A percentile compares a stretch with the other conserved stretches of the same genome.
phyloP scores from a whole-genome alignment of 2,329 filamentous ascomycete species.

The Exophiala aquamarina region DNA sequence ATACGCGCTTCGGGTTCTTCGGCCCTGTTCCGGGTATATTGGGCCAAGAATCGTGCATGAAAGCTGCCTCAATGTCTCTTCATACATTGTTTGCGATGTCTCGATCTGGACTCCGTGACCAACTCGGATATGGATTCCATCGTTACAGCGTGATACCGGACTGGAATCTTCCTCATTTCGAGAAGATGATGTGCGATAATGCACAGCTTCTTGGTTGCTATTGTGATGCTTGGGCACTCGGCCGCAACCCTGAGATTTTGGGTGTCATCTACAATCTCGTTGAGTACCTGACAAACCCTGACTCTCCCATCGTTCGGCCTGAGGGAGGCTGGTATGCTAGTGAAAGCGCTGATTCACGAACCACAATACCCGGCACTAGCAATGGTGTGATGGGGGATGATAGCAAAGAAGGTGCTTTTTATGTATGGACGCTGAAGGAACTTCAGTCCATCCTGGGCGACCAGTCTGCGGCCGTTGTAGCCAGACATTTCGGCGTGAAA shows the following conservation, averaged over 20 bases:
- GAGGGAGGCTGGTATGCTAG: conserved; percentile 81
- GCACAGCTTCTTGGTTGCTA: conserved; percentile 81
- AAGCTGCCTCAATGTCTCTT: conserved; percentile 75
- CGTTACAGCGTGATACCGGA: conserved; percentile 87
- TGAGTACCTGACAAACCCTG: conserved; percentile 73
- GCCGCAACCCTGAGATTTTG: conserved; percentile 68
- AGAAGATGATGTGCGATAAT: conserved; percentile 96
- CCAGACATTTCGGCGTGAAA: conserved; percentile 79
- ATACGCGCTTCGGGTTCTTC: conserved; percentile 53
- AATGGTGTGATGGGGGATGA: conserved; percentile 62
- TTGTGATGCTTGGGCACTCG: conserved; percentile 77
- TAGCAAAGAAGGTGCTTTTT: conserved; percentile 88
- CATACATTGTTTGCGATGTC: conserved; percentile 78
- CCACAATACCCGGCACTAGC: conserved; percentile 47
- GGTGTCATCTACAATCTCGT: conserved; percentile 78
- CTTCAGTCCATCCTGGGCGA: conserved; percentile 72
- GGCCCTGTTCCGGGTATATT: conserved; percentile 78
- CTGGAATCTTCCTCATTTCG: conserved; percentile 94
- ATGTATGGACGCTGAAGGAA: conserved; percentile 89
- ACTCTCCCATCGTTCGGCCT: conserved; percentile 61
- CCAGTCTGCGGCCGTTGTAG: conserved; percentile 70
- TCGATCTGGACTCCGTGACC: conserved; percentile 69
- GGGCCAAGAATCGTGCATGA: conserved; percentile 73
- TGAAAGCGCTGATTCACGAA: conserved; percentile 85
- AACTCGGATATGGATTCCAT: conserved; percentile 74